These are phyloP conservation scores for Dothideomycetes sp. DNA, from an alignment of 2,329 filamentous ascomycete species.

Conservation along the genomic window DNA sequence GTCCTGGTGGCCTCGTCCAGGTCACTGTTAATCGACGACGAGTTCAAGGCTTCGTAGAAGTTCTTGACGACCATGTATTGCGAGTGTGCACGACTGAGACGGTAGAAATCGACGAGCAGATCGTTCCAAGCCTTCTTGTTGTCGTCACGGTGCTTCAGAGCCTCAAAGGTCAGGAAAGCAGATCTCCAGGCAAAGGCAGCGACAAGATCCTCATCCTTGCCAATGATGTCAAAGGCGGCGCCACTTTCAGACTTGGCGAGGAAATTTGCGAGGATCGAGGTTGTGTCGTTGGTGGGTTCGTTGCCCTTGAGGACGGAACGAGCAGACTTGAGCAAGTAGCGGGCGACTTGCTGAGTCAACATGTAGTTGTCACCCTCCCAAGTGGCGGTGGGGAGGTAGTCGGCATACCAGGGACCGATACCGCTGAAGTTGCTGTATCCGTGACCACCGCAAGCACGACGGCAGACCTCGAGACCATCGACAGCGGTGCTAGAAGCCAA, in stretches of 20 bases:
- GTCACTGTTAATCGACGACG: constrained; percentile 39
- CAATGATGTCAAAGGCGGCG: constrained; percentile 66
- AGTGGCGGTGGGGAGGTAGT: constrained; percentile 62
- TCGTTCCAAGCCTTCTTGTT: constrained; percentile 72
- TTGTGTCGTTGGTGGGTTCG: constrained; percentile 58
- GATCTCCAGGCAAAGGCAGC: constrained; percentile 68
- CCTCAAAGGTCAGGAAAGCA: constrained; percentile 65
- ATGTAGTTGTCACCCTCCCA: constrained; percentile 80
- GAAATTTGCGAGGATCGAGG: constrained; percentile 56
- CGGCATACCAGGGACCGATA: constrained; percentile 66
- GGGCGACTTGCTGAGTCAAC: constrained; percentile 69
- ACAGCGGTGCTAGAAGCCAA: constrained; percentile 62
- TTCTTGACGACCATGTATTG: constrained; percentile 73
- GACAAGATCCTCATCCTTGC: constrained; percentile 60
- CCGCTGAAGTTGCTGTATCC: constrained; percentile 67
- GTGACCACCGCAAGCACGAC: constrained; percentile 67
- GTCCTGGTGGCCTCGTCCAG: constrained; percentile 49
- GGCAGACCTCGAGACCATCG: constrained; percentile 65
- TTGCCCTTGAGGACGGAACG: constrained; percentile 59
- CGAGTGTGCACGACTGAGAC: constrained; percentile 63
- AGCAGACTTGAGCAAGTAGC: constrained; percentile 68
- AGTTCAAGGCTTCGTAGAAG: constrained; percentile 62
- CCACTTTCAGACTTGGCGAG: constrained; percentile 58
- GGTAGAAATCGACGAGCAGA: constrained; percentile 69
- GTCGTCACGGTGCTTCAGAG: constrained; percentile 62